Evolutionary conservation across 371 early-diverging fungal species (phyloP), one percentile per base, ranked within the genome.

Genomic region (Apophysomyces elegans): DNA sequence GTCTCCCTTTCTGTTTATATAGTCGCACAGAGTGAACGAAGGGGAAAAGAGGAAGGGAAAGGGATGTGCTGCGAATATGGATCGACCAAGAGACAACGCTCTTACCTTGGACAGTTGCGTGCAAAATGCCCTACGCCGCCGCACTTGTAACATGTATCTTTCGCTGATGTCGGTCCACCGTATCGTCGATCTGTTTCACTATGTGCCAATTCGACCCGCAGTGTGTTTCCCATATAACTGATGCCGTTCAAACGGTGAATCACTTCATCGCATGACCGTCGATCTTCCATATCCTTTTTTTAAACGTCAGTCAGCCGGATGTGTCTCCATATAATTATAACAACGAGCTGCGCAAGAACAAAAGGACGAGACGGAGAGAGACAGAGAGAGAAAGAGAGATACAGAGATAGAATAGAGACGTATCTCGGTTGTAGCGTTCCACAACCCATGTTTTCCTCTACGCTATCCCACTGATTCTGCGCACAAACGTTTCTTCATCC

Each of bases 281-380:
- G 61, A 45, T 61, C 61, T 61, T 61, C 61, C 61, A 61, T 61
- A 41, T 61, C 61, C 61, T 61, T 61, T 61, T 26, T 50, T 50
- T 9, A 50, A 50, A 50, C 21, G 54, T 50, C 54, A 50, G 54
- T 50, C 54, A 50, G 54, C 54, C 54, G 54, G 54, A 21, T 50
- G 16, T 16, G 9, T 26, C 21, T 16, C 54, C 54, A 50, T 50
- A 50, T 32, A 50, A 50, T 16, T 9, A 50, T 50, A 50, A 50
- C 21, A 50, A 50, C 21, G 54, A 16, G 54, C 54, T 26, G 54
- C 21, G 54, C 54, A 50, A 61, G 32, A 14, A 60, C 21, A 45
- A 61, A 35, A 61, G 21, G 21, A 46, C 41, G 54, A 50, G 54
- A 50, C 54, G 21, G 54, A 50, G 54, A 50, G 14, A 47, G 54